Evolutionary conservation across 352 stramenopile genomes (phyloP), one percentile per base, ranked within the genome.

Genomic region (Phytophthora sojae): DNA sequence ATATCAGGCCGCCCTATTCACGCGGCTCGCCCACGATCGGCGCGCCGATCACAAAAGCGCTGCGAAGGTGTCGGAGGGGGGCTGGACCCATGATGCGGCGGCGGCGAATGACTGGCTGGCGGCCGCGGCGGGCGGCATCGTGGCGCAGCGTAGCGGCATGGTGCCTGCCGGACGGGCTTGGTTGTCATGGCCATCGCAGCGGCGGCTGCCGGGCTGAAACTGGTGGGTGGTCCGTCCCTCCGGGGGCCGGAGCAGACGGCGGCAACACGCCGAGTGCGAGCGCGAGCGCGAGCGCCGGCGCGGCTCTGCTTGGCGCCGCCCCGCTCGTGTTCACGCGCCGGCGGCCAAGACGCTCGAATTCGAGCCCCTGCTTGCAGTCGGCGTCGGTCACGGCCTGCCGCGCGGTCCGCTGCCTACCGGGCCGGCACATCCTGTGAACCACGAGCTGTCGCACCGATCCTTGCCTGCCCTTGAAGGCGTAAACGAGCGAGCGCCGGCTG

Each of bases 1-100:
- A 69, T 70, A 70, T 70, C 63, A 70, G 63, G 45, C 30, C 56
- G 52, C 35, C 39, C 21, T 47, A n/a, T 47, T 47, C 39, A 47
- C 4, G 39, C 39, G 14, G 39, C 39, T 47, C 39, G 14, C 21
- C 39, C 37, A 69, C 52, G 61, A 69, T 69, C 30, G 62, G 62
- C 54, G 37, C 30, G 44, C 42, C 6, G 44, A 52, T 69, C 62
- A 69, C 62, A 64, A 19, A 56, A 52, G 49, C 50, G 45, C 21
- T 39, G 51, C 51, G 29, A 30, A 44, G 53, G 17, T 29, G 53
- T n/a, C 53, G 29, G 55, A 51, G 55, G 35, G 32, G 15, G 29
- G 21, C 63, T 70, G 63, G 47, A 57, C 54, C 50, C 55, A 70
- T 64, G 62, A 19, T 32, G n/a, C 25, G 50, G 9, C 50, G 50